These are phyloP conservation scores for Cryptococcus maquisensis DNA, from an alignment of 1,284 basidiomycete species.

Conservation along the genomic window DNA sequence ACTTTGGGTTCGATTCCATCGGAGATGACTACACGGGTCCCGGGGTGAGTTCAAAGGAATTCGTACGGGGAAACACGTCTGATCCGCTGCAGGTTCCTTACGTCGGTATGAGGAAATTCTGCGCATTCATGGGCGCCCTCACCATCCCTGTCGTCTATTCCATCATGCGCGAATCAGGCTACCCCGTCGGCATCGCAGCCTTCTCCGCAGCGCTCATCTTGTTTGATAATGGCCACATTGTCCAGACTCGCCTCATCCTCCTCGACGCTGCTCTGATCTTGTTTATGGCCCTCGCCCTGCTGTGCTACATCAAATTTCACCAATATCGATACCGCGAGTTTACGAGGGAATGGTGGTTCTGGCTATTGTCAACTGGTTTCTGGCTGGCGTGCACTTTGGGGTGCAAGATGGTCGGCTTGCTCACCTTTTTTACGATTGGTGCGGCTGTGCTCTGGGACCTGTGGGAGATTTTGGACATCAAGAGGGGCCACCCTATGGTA, in stretches of 20 bases:
- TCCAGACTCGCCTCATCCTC: slow-evolving; percentile 90
- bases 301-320: slow-evolving; percentile 92
- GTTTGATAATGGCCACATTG: slow-evolving; percentile 93
- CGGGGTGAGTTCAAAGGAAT: slow-evolving; percentile 20
- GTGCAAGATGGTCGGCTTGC: slow-evolving; percentile 95
- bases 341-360: slow-evolving; percentile 85
- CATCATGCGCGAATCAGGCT: slow-evolving; percentile 97
- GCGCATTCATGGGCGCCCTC: slow-evolving; percentile 82
- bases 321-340: slow-evolving; percentile 93
- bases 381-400: slow-evolving; percentile 94
- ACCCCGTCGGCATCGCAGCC: slow-evolving; percentile 79
- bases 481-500: slow-evolving; percentile 72
- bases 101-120: slow-evolving; percentile 85
- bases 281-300: slow-evolving; percentile 91
- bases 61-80: neutral
- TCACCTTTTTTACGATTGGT: slow-evolving; percentile 87
- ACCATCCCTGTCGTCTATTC: slow-evolving; percentile 88
- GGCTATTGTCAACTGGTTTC: slow-evolving; percentile 84
- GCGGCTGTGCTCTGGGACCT: slow-evolving; percentile 87
- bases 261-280: slow-evolving; percentile 92
- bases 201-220: slow-evolving; percentile 81
- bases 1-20: slow-evolving; percentile 91
- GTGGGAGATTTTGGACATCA: slow-evolving; percentile 89
- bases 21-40: slow-evolving; percentile 72
- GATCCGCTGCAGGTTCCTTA: slow-evolving; percentile 68